Evolutionary conservation across 176 grass and related monocot genomes (phyloP).

Genomic region (Otatea glauca): DNA sequence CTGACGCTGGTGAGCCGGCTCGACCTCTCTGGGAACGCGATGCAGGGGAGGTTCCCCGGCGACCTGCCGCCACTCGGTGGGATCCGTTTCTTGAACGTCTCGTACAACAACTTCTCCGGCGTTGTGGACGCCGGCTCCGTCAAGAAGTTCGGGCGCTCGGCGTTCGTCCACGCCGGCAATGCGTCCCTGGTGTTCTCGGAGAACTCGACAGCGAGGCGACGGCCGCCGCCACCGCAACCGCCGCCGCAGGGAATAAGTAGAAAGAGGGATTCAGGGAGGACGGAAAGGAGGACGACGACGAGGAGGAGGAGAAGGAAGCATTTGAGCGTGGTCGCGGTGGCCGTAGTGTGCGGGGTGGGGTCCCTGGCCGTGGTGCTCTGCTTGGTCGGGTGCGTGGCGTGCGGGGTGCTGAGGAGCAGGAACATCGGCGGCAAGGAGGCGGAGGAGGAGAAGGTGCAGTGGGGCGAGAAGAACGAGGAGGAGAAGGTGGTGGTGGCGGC

Average conservation of each 20-base stretch:
- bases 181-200: slow-evolving; percentile 41
- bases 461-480: slow-evolving; percentile 10
- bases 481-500: slow-evolving; percentile 36
- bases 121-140: slow-evolving; percentile 43
- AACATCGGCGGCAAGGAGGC: slow-evolving; percentile 9
- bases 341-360: slow-evolving; percentile 44
- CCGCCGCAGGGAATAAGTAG: not conserved
- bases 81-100: slow-evolving; percentile 66
- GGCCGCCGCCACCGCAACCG: not conserved
- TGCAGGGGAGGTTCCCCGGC: slow-evolving; percentile 62
- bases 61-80: slow-evolving; percentile 57
- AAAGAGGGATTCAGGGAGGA: not conserved
- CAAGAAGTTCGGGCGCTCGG: slow-evolving; percentile 65
- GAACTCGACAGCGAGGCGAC: not conserved
- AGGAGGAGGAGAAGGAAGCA: slow-evolving; percentile 1
- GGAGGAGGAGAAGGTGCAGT: slow-evolving; percentile 32
- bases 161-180: slow-evolving; percentile 71
- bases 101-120: slow-evolving; percentile 71
- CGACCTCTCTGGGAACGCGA: slow-evolving; percentile 73
- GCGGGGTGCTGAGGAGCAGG: slow-evolving; percentile 40
- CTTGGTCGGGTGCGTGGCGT: slow-evolving; percentile 55
- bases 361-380: slow-evolving; percentile 47
- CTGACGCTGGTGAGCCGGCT: slow-evolving; percentile 45
- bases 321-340: slow-evolving; percentile 43
- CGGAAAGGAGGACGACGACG: not conserved